Percentiles rank a stretch among this genome's conserved stretches.
Evolutionary conservation across 2,329 filamentous ascomycete genomes (phyloP).

Genomic region (Penicillium crustosum): DNA sequence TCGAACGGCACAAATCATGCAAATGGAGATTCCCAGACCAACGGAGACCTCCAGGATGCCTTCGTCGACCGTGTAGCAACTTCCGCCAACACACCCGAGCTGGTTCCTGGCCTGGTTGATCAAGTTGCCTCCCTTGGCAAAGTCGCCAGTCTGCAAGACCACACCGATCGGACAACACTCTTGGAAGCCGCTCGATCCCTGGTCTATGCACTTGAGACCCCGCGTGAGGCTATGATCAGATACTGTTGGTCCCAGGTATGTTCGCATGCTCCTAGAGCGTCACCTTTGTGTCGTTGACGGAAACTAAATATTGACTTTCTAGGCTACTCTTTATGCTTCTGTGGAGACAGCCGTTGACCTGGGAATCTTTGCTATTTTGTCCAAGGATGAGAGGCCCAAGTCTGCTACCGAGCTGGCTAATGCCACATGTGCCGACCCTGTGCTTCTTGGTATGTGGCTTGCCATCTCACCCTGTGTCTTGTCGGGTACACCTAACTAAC

Average conservation of each 20-base stretch:
- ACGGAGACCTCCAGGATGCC: background rate
- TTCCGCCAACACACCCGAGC: constrained; percentile 15
- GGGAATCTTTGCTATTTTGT: constrained; percentile 24
- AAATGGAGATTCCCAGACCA: background rate
- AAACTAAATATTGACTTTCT: background rate
- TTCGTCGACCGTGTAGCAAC: constrained; percentile 16
- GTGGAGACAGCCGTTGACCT: constrained; percentile 27
- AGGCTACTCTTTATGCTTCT: constrained; percentile 18
- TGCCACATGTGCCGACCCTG: constrained; percentile 19
- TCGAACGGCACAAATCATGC: background rate
- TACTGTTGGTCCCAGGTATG: constrained; percentile 19
- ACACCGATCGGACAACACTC: constrained; percentile 15
- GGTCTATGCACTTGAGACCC: constrained; percentile 18
- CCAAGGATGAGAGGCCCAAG: constrained; percentile 25
- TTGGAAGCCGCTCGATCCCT: constrained; percentile 20
- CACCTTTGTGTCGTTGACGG: background rate
- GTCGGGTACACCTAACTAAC: background rate
- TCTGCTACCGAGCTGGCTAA: constrained; percentile 21
- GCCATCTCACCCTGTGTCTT: background rate
- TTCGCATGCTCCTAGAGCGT: background rate
- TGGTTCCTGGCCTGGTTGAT: constrained; percentile 15
- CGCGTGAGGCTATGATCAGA: constrained; percentile 18
- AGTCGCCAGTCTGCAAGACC: constrained; percentile 1
- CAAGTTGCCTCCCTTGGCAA: constrained; percentile 13
- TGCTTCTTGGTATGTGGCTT: constrained; percentile 19